A percentile compares a stretch with the other conserved stretches of the same genome.
Evolutionary conservation across 2,329 filamentous ascomycete genomes (phyloP).

Genomic region (Botrytis deweyae): DNA sequence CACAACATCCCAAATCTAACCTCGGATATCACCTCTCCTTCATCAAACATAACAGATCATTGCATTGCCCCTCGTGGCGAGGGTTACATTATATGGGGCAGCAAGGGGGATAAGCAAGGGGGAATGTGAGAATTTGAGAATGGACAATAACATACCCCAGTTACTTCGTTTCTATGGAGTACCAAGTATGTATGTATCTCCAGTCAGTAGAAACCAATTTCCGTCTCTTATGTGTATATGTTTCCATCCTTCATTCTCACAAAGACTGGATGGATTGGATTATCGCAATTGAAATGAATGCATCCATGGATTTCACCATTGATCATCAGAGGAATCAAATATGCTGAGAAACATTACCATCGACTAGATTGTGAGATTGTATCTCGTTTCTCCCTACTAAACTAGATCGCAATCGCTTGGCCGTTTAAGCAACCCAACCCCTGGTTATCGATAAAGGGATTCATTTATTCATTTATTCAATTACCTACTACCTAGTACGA

Average conservation of each 20-base stretch:
- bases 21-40: neutral
- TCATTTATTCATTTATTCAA: neutral
- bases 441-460: neutral
- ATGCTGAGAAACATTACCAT: neutral
- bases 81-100: neutral
- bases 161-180: neutral
- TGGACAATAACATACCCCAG: neutral
- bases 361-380: neutral
- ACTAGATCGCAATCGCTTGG: neutral
- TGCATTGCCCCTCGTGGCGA: neutral
- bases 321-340: neutral
- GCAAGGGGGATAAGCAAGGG: neutral
- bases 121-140: neutral
- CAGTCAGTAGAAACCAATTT: neutral
- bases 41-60: neutral
- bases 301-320: neutral
- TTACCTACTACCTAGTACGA: no score
- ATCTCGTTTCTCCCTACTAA: neutral
- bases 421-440: neutral
- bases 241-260: neutral
- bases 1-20: neutral
- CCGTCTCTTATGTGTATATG: neutral
- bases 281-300: neutral
- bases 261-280: neutral
- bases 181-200: neutral